Base-by-base conservation (phyloP, 805 yeast species). In the Lipomyces sp. region DNA sequence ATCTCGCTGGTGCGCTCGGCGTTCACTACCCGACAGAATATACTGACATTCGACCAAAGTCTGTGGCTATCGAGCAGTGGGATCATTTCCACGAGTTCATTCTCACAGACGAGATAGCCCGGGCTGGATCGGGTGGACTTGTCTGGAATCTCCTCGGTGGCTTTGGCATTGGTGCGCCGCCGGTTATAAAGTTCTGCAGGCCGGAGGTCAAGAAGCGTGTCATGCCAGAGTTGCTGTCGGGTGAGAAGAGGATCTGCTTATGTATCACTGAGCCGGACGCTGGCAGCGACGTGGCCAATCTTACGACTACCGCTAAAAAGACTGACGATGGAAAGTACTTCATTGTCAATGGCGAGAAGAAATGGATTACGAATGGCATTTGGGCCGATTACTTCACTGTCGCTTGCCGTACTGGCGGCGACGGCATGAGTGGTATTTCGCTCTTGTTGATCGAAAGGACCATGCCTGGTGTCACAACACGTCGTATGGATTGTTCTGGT, bases 321-420 rank as follows among this genome's bases (percentile, higher is more conserved):
- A 72, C 78, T 45, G 74, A 73, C n/a, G 81, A 79, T 56, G 82
- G 82, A 48, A 78, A 78, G 76, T 75, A 73, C 72, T 80, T 71
- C 70, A 71, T 77, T 53, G 79, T 80, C 60, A 79, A 75, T 67
- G 83, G 83, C 50, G 79, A 78, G 63, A 80, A 80, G 75, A 80
- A 80, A 72, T 80, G 83, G 83, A 80, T 80, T 75, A 80, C 83
- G 62, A 80, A 80, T 69, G 82, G 83, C 51, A 72, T 79, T 58
- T 79, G 78, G 73, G 69, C 80, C 34, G 83, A 80, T 72, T 80
- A 79, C 74, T 80, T 80, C 72, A 78, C 82, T 8, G 80, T 78
- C 24, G 83, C 83, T 24, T 80, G 79, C 60, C 79, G 83, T 57
- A 80, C 83, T n/a, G 83, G 83, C 35, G 78, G 77, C 35, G 69